Evolutionary conservation across 495 filamentous ascomycete genomes (phyloP).

Genomic region (Ramalina intermedia): DNA sequence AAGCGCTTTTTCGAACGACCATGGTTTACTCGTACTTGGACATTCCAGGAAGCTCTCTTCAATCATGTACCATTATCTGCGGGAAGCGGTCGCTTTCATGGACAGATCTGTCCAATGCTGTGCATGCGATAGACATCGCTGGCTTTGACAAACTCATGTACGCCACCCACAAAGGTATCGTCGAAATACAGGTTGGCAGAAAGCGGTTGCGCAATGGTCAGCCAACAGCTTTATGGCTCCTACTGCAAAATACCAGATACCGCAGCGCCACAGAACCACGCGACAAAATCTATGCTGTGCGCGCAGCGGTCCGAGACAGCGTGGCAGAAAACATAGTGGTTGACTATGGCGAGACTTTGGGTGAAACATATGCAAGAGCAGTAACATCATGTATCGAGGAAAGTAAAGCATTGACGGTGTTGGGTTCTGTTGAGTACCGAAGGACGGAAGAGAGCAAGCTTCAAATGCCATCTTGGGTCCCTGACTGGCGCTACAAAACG

Average conservation of each 20-base stretch:
- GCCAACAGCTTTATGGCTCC: not conserved
- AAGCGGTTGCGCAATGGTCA: not conserved
- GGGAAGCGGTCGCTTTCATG: not conserved
- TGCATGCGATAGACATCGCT: not conserved
- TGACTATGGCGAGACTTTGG: not conserved
- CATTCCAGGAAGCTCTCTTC: constrained; percentile 3
- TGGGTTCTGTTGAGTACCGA: not conserved
- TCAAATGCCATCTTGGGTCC: not conserved
- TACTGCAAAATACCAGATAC: not conserved
- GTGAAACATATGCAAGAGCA: not conserved
- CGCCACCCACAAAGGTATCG: not conserved
- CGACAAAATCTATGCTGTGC: not conserved
- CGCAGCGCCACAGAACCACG: not conserved
- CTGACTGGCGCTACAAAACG: not conserved
- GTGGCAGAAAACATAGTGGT: not conserved
- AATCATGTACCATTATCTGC: not conserved
- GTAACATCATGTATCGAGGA: not conserved
- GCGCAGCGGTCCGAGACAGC: not conserved
- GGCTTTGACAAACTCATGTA: not conserved
- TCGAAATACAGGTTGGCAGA: too few relatives aligned
- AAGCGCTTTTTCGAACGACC: not conserved
- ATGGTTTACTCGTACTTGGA: constrained; percentile 3
- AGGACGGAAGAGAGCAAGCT: not conserved
- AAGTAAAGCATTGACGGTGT: not conserved
- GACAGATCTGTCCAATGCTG: not conserved